Base-by-base conservation (phyloP, 305 asterid species). In the Fraxinus paxiana region DNA sequence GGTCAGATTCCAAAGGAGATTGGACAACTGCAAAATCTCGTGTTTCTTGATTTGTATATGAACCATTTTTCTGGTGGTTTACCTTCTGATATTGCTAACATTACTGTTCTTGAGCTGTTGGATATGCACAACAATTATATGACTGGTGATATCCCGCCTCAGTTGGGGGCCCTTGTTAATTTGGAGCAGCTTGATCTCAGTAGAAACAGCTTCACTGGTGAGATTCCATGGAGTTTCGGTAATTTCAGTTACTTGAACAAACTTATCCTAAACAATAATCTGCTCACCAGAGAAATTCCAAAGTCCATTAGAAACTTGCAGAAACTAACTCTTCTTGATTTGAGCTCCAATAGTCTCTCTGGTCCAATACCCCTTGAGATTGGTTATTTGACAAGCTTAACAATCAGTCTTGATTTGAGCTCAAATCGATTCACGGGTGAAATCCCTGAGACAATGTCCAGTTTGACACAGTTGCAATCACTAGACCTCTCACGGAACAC, bases 181-280 rank as follows among this genome's bases (percentile, higher is more conserved):
- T 87, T 95, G 59, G 97, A 92, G 87, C 97, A 88, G 89, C 97
- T 95, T 84, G 98, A 95, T 90, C 92, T 95, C 48, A 95, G 98
- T 84, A 79, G 90, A 79, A 95, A 93, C 78, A 89, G 96, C 74
- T 95, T 92, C 86, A 78, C 85, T 0, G 97, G 97, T 56, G 92
- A 80, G 73, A 87, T 95, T 69, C 97, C 99, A 0, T 67, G 75
- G 82, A 89, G 94, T 88, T 93, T 92, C 75, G 97, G 99, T 73
- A 95, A 95, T 79, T 87, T 93, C 59, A 95, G 92, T 86, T 93
- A 93, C 91, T 86, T 95, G 88, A 90, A 90, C 84, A 91, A 95
- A 77, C 96, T 93, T 41, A 89, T 89, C 75, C 84, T 95, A 46
- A 92, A 91, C 41, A 89, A 93, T 83, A 95, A 95, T 67, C 88